Conservation (phyloP, 352 stramenopile species). For the Globisporangium viniferum region DNA sequence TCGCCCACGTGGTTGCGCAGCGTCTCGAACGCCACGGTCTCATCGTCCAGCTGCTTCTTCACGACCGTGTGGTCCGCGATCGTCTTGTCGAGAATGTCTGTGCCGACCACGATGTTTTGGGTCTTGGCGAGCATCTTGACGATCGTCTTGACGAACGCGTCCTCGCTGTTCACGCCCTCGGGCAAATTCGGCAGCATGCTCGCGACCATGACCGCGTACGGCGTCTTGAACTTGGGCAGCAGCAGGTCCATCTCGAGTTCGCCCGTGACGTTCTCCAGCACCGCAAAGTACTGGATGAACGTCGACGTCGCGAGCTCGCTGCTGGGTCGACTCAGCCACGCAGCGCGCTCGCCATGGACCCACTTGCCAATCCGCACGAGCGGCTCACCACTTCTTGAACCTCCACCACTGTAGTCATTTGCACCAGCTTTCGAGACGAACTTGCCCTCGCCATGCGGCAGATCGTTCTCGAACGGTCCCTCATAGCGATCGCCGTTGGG, state of each 20-base stretch:
- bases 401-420: conserved; percentile 10
- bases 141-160: conserved; percentile 70
- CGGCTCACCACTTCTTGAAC: conserved; percentile 31
- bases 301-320: conserved; percentile 67
- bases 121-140: conserved; percentile 73
- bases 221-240: conserved; percentile 60
- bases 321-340: conserved; percentile 69
- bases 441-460: conserved; percentile 83
- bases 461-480: conserved; percentile 82
- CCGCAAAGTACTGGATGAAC: conserved; percentile 74
- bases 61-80: conserved; percentile 35
- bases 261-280: conserved; percentile 33
- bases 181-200: conserved; percentile 67
- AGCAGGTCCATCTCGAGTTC: conserved; percentile 69
- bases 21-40: conserved; percentile 30
- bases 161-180: conserved; percentile 57
- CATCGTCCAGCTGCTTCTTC: conserved; percentile 22
- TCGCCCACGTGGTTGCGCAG: conserved; percentile 54
- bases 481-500: conserved; percentile 89
- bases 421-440: conserved; percentile 34
- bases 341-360: conserved; percentile 54
- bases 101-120: conserved; percentile 68
- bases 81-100: conserved; percentile 59
- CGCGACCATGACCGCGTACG: conserved; percentile 81
- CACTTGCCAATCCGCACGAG: conserved; percentile 63